phyloP scores from a whole-genome alignment of 805 yeast species.

The Starmerella floris region DNA sequence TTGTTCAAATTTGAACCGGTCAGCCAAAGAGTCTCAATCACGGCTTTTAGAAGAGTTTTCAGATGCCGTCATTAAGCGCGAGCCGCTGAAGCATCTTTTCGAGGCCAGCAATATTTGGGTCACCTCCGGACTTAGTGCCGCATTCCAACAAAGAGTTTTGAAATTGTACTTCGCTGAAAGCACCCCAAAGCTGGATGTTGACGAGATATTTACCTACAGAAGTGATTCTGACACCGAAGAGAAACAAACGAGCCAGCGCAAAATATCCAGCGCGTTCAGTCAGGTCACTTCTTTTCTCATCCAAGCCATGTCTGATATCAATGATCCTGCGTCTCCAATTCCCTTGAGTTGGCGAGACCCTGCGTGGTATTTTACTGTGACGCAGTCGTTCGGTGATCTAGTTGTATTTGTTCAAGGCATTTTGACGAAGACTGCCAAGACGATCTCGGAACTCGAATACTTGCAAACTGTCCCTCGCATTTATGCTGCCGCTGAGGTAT shows the following conservation, averaged over 20 bases:
- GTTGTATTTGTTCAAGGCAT: slow-evolving; percentile 2
- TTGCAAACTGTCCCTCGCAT: slow-evolving; percentile 9
- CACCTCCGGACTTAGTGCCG: neutral
- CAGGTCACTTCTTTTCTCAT: slow-evolving; percentile 2
- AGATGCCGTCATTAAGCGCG: neutral
- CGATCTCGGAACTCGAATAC: slow-evolving; percentile 11
- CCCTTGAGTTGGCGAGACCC: slow-evolving; percentile 4
- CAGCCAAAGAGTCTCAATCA: neutral
- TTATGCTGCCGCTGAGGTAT: neutral
- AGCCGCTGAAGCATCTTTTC: neutral
- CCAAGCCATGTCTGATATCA: neutral
- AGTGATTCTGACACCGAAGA: neutral
- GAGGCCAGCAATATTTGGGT: neutral
- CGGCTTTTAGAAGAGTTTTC: neutral
- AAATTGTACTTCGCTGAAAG: neutral
- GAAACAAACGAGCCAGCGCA: slow-evolving; percentile 4
- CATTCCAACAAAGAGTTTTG: slow-evolving; percentile 1
- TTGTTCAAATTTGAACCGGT: neutral
- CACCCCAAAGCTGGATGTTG: neutral
- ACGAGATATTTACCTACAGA: slow-evolving; percentile 3
- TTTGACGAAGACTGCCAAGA: neutral
- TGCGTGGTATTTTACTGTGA: slow-evolving; percentile 1
- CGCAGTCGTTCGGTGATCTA: slow-evolving; percentile 1
- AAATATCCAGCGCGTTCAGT: slow-evolving; percentile 1
- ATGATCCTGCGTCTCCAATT: neutral